These are phyloP conservation scores for Auriscalpium microsporum DNA, from an alignment of 768 basidiomycete genomes.

Conservation along the genomic window DNA sequence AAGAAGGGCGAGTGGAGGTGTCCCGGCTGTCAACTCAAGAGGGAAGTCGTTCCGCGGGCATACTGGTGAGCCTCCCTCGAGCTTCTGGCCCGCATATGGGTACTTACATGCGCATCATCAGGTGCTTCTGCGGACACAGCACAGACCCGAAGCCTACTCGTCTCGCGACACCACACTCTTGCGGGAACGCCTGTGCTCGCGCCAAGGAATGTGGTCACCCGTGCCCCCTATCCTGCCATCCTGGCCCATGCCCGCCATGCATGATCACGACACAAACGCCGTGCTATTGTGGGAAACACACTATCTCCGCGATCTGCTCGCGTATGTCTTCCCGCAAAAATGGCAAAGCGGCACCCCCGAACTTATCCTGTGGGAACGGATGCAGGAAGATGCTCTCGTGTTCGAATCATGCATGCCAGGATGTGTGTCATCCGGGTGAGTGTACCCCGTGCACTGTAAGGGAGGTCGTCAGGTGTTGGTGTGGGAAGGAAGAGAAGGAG, in stretches of 20 bases:
- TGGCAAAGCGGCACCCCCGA: conserved; percentile 12
- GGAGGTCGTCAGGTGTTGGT: conserved; percentile 65
- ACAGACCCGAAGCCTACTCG: conserved; percentile 66
- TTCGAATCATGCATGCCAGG: conserved; percentile 61
- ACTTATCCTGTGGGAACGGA: conserved; percentile 29
- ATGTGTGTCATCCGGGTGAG: conserved; percentile 66
- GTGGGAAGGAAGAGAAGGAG: conserved; percentile 56
- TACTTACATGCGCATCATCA: conserved; percentile 19
- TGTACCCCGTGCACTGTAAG: conserved; percentile 58
- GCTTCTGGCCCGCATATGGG: not conserved
- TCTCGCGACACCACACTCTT: conserved; percentile 69
- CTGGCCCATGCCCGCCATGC: conserved; percentile 95
- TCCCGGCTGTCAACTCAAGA: conserved; percentile 82
- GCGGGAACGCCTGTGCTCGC: conserved; percentile 61
- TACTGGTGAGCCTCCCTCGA: conserved; percentile 50
- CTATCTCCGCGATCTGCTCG: conserved; percentile 53
- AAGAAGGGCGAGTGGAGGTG: conserved; percentile 81
- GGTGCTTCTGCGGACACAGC: conserved; percentile 78
- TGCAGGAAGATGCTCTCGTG: conserved; percentile 49
- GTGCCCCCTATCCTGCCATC: conserved; percentile 83
- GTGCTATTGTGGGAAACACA: conserved; percentile 69
- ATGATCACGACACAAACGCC: conserved; percentile 64
- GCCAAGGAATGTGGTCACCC: conserved; percentile 64
- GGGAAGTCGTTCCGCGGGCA: conserved; percentile 53
- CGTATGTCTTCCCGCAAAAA: conserved; percentile 22